Conservation (phyloP, 352 stramenopile genomes). For the Lagenidium sp. region DNA sequence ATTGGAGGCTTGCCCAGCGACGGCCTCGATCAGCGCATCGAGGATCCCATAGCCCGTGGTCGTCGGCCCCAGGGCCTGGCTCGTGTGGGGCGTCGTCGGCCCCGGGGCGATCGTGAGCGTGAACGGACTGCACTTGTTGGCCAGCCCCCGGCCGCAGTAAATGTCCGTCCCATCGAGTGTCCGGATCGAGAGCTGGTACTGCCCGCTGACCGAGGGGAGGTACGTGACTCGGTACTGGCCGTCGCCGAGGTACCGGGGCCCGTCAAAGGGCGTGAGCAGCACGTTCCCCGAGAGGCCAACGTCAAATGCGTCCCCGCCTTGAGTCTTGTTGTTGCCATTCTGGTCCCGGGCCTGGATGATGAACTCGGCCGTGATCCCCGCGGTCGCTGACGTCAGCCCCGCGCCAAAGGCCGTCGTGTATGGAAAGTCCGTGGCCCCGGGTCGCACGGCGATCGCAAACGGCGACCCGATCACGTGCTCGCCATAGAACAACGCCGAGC, state of each 20-base stretch:
- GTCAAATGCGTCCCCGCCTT: conserved; percentile 67
- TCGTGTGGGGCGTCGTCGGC: conserved; percentile 81
- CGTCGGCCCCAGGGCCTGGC: conserved; percentile 72
- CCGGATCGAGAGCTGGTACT: conserved; percentile 87
- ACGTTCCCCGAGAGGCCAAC: conserved; percentile 40
- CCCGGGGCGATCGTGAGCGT: conserved; percentile 80
- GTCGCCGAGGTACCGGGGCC: conserved; percentile 82
- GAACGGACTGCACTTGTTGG: conserved; percentile 94
- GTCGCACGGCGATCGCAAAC: conserved; percentile 83
- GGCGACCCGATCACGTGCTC: conserved; percentile 93
- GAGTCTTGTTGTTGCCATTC: conserved; percentile 88
- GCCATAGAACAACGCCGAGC: conserved; percentile 71
- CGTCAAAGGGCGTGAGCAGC: conserved; percentile 45
- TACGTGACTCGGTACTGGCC: conserved; percentile 91
- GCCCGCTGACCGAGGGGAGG: conserved; percentile 66
- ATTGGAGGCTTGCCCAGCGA: conserved; percentile 87
- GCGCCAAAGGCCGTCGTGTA: conserved; percentile 88
- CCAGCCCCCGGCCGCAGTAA: conserved; percentile 89
- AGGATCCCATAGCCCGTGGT: conserved; percentile 51
- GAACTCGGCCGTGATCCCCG: conserved; percentile 86
- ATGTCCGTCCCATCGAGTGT: conserved; percentile 91
- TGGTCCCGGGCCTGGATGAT: conserved; percentile 93
- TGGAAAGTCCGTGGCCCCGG: conserved; percentile 92
- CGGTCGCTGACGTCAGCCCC: conserved; percentile 62
- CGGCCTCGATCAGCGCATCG: conserved; percentile 86